Conservation (phyloP, 495 filamentous ascomycete species). For the Pyrenula massariospora region DNA sequence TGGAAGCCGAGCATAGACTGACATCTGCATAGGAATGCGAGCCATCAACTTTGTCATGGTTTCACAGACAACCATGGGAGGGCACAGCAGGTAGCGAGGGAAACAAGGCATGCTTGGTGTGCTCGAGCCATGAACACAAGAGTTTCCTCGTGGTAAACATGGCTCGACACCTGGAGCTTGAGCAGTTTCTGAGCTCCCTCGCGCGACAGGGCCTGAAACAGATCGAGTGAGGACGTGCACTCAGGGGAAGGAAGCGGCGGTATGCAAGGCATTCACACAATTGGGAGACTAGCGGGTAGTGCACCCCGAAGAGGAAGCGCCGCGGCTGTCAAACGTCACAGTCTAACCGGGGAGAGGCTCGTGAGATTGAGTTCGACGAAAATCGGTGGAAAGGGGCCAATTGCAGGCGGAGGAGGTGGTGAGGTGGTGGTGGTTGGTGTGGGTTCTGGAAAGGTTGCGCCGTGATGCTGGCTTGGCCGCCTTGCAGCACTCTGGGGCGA, state of each 20-base stretch:
- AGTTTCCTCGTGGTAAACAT: background rate
- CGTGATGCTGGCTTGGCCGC: too few species aligned
- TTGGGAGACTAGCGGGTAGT: background rate
- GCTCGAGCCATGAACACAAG: background rate
- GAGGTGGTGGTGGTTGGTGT: background rate
- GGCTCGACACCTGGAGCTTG: background rate
- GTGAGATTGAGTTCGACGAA: background rate
- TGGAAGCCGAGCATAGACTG: background rate
- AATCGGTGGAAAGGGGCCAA: background rate
- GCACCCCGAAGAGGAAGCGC: background rate
- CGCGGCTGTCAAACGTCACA: background rate
- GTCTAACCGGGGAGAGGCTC: background rate
- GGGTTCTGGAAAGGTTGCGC: background rate
- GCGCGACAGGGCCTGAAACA: background rate
- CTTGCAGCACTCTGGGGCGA: too few species aligned
- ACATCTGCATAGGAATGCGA: background rate
- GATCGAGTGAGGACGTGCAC: background rate
- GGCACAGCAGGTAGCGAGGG: background rate
- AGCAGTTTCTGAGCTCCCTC: background rate
- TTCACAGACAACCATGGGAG: background rate
- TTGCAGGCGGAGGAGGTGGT: too few species aligned
- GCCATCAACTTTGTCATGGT: background rate
- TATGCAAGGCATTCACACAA: background rate
- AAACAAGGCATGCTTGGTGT: background rate
- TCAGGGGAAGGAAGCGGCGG: background rate